A percentile compares a stretch with the other conserved stretches of the same genome.
phyloP scores from a whole-genome alignment of 352 stramenopile species.

The Pilasporangium apinafurcum region DNA sequence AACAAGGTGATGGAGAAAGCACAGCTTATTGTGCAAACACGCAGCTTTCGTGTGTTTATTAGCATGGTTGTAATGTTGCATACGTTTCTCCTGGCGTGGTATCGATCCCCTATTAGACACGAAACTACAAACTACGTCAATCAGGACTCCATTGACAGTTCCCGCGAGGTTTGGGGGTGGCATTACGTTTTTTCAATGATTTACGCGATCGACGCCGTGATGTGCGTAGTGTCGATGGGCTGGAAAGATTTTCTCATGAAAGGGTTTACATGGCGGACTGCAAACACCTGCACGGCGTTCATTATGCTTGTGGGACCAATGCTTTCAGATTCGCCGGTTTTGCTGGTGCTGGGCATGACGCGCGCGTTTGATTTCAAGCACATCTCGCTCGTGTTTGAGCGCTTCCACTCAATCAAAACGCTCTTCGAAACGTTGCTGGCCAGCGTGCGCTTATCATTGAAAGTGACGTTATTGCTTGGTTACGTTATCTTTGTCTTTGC shows the following conservation, averaged over 20 bases:
- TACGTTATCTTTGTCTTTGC: slow-evolving; percentile 83
- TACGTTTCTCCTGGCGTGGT: slow-evolving; percentile 66
- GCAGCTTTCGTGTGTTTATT: slow-evolving; percentile 54
- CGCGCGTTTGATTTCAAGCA: slow-evolving; percentile 82
- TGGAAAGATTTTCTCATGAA: slow-evolving; percentile 83
- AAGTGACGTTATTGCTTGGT: slow-evolving; percentile 73
- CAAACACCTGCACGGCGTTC: slow-evolving; percentile 69
- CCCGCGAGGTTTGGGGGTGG: slow-evolving; percentile 51
- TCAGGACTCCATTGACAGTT: slow-evolving; percentile 15
- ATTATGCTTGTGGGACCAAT: slow-evolving; percentile 69
- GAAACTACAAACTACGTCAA: slow-evolving; percentile 24
- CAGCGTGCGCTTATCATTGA: slow-evolving; percentile 61
- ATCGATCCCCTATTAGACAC: slow-evolving; percentile 46
- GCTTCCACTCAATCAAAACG: slow-evolving; percentile 56
- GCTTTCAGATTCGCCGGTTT: slow-evolving; percentile 46
- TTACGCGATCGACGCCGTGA: slow-evolving; percentile 64
- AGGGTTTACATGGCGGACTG: slow-evolving; percentile 72
- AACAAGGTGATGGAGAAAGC: slow-evolving; percentile 50
- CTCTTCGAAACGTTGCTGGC: slow-evolving; percentile 71
- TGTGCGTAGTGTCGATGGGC: slow-evolving; percentile 65
- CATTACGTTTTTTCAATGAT: slow-evolving; percentile 80
- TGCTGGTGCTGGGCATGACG: slow-evolving; percentile 74
- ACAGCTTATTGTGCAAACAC: slow-evolving; percentile 63
- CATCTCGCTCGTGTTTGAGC: slow-evolving; percentile 69
- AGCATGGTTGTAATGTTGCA: slow-evolving; percentile 61